Evolutionary conservation across 495 filamentous ascomycete species (phyloP), one percentile per base, ranked within the genome.

Genomic region (Penicillium macrosclerotiorum): DNA sequence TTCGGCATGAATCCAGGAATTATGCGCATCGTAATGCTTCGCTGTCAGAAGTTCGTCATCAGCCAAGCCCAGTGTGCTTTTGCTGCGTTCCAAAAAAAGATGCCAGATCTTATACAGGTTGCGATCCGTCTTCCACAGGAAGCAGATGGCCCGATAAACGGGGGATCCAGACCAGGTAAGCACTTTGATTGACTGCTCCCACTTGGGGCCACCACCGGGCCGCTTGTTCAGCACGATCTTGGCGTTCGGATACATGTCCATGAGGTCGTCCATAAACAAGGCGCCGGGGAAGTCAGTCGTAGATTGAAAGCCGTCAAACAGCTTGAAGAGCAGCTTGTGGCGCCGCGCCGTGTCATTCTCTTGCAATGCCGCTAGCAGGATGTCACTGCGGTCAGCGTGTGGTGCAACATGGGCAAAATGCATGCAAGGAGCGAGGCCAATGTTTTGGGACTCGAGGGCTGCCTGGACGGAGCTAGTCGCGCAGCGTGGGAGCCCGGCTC

Each of bases 201-300:
- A 63, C 30, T 12, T 19, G 14, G 5, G 43, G 24, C 20, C 58
- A 34, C 35, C 49, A 17, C 35, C 47, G 31, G 40, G 33, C 17
- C 62, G 53, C 37, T 55, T 50, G 39, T 65, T 65, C 11, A 65
- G 53, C 14, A 67, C 41, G 27, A 67, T 45, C 22, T 52, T 52
- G 3, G 62, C 59, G 23, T 63, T 53, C 9, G 63, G 62, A 18
- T 63, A 67, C 57, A 67, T 65, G 30, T 63, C 63, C 56, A 67
- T 64, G 3, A 63, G 44, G 32, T 65, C 59, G 8, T 64, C 62
- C 8, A 53, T 38, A 41, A 64, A 55, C 22, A 51, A 25, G 16
- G 49, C 33, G 8, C 49, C 49, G n/a, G 62, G 55, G 14, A 62
- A 52, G 17, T 66, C 58, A 20, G 34, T 31, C 1, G 50, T 47